A percentile compares a stretch with the other conserved stretches of the same genome.
Evolutionary conservation across 2,329 filamentous ascomycete species (phyloP).

Genomic region (Chaetomiaceae sp.): DNA sequence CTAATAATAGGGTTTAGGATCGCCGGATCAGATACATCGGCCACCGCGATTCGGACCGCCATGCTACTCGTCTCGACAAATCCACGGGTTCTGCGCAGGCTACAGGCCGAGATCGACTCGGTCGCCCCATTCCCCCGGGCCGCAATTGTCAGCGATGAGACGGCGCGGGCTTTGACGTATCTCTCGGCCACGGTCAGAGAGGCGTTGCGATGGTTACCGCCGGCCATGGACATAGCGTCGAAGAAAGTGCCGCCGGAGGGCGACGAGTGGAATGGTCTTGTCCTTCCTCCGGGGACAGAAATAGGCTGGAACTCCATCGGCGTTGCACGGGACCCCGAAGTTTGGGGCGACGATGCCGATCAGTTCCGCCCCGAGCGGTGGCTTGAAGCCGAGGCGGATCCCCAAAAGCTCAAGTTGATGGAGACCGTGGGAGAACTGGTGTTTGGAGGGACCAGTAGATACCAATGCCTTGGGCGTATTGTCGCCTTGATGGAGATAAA

Average conservation of each 20-base stretch:
- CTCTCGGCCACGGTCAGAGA: not conserved
- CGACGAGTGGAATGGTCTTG: constrained; percentile 25
- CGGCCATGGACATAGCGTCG: constrained; percentile 15
- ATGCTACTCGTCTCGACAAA: constrained; percentile 25
- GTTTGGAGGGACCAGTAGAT: constrained; percentile 36
- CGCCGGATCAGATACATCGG: constrained; percentile 23
- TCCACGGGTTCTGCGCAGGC: constrained; percentile 19
- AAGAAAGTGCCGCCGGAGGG: constrained; percentile 28
- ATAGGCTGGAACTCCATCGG: constrained; percentile 20
- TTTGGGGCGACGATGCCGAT: constrained; percentile 36
- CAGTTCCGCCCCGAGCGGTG: constrained; percentile 44
- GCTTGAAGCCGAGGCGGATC: constrained; percentile 33
- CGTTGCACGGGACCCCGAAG: constrained; percentile 14
- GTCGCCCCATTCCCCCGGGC: not conserved
- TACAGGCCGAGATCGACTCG: constrained; percentile 17
- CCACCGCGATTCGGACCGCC: constrained; percentile 28
- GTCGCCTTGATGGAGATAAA: constrained; percentile 40
- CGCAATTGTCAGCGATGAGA: not conserved
- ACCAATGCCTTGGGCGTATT: constrained; percentile 37
- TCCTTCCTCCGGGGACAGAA: constrained; percentile 25
- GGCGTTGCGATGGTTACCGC: constrained; percentile 20
- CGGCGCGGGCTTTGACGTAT: not conserved
- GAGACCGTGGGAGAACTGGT: constrained; percentile 29
- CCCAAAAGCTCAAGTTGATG: constrained; percentile 3
- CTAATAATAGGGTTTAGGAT: no score